phyloP scores from a whole-genome alignment of 192 early-diverging fungal genomes.

The Mortierella hygrophila region DNA sequence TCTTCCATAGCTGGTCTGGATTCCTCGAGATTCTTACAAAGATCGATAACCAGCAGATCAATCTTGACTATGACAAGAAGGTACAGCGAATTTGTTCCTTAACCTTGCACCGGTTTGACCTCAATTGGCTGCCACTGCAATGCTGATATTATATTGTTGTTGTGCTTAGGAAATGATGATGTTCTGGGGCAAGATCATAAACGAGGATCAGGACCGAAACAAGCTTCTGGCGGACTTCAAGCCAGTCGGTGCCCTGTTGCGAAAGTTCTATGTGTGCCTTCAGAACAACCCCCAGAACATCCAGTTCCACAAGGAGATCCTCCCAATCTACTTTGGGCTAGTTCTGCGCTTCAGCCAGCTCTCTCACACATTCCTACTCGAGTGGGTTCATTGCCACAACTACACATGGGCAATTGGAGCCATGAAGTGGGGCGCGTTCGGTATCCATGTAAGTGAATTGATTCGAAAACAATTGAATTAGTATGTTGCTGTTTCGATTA shows the following conservation, averaged over 20 bases:
- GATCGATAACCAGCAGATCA: conserved; percentile 39
- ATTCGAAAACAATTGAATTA: no score
- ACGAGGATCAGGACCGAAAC: conserved; percentile 23
- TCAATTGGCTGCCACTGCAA: neutral
- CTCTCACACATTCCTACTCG: conserved; percentile 7
- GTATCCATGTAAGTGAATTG: conserved; percentile 32
- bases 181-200: conserved; percentile 44
- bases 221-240: conserved; percentile 16
- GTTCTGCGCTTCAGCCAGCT: conserved; percentile 31
- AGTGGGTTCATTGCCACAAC: conserved; percentile 47
- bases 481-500: neutral
- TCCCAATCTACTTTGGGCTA: conserved; percentile 54
- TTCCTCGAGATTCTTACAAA: conserved; percentile 32
- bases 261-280: conserved; percentile 44
- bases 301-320: conserved; percentile 41
- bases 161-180: conserved; percentile 41
- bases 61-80: conserved; percentile 47
- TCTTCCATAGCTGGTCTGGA: conserved; percentile 12
- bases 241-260: conserved; percentile 6
- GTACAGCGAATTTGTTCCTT: neutral
- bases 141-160: neutral
- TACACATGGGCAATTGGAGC: conserved; percentile 48
- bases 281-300: conserved; percentile 35
- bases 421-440: conserved; percentile 55
- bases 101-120: neutral